Percentiles rank a stretch among this genome's conserved stretches.
phyloP scores from a whole-genome alignment of 2,329 filamentous ascomycete genomes.

The Xylariaceae sp. region DNA sequence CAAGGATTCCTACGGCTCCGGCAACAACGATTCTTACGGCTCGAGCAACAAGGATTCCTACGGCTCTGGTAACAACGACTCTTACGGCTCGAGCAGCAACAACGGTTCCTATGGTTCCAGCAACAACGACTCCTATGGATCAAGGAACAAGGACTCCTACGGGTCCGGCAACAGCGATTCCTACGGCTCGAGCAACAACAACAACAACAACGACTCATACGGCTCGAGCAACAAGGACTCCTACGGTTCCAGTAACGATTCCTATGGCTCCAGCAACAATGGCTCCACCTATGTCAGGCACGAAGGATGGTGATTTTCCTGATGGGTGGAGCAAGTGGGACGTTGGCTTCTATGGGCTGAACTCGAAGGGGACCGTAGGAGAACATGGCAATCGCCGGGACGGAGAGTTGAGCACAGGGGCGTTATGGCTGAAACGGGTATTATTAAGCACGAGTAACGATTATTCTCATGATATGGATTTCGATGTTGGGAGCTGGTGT shows the following conservation, averaged over 20 bases:
- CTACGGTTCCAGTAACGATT: slow-evolving; percentile 5
- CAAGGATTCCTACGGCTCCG: slow-evolving; percentile 2
- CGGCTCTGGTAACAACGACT: slow-evolving; percentile 9
- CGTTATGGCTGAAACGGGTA: no score
- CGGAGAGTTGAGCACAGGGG: no score
- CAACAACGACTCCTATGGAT: slow-evolving; percentile 18
- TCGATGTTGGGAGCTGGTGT: no score
- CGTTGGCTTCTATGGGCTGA: no score
- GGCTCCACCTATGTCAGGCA: no score
- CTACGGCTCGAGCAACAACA: slow-evolving; percentile 3
- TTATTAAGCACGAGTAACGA: no score
- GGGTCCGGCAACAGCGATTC: slow-evolving; percentile 12
- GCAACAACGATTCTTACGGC: slow-evolving; percentile 8
- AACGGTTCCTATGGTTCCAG: slow-evolving; percentile 19
- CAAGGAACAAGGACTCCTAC: slow-evolving; percentile 14
- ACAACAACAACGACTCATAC: not conserved
- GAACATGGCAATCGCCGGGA: no score
- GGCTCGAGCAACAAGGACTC: slow-evolving; percentile 8
- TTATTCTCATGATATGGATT: no score
- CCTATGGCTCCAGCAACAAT: slow-evolving; percentile 21
- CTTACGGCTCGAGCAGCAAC: slow-evolving; percentile 15
- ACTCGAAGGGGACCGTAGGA: no score
- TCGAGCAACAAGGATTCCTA: slow-evolving; percentile 21
- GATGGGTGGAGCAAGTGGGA: no score
- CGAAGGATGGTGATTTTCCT: no score